Evolutionary conservation across 176 grass and related monocot species (phyloP), one percentile per base, ranked within the genome.

Genomic region (Secale cereale): DNA sequence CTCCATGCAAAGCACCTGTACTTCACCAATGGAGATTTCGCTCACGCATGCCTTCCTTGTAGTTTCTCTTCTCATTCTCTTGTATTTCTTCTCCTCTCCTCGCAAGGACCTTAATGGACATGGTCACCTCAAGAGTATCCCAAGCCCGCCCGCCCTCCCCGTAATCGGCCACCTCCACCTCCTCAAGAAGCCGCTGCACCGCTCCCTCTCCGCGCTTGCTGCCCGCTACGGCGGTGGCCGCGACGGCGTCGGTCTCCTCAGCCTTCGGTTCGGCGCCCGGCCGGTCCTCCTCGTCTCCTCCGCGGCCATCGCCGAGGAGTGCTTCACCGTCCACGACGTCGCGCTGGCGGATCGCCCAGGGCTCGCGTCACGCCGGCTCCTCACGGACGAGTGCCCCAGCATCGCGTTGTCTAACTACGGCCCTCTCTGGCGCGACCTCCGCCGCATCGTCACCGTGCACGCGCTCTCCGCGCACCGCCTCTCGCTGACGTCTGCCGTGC

Each of bases 81-180:
- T 69, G 1, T 75, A 63, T 40, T 0, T 76, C 3, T 22, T 75
- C 10, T 45, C 31, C 10, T 13, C 69, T 13, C 25, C 36, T 13
- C 3, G 36, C 9, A 59, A 74, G 59, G 31, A 59, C 27, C 28
- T 15, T 23, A 37, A 72, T 30, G 65, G 52, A 80, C 50, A 54
- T 54, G 17, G 50, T 7, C 50, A 54, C 20, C 15, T 17, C 50
- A 54, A 8, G 50, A 65, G 54, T n/a, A 65, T 86, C 83, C 85
- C 92, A 2, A 89, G 78, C n/a, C 91, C 88, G 4, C 87, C 85
- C 2, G 75, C 80, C 2, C 85, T 90, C 3, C 94, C 90, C 0
- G 14, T 97, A 50, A 2, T 92, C n/a, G 90, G 94, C 66, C 92
- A 97, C 83, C 88, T 97, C 81, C 90, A 97, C 86, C 88, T 97